A percentile compares a stretch with the other conserved stretches of the same genome.
phyloP scores from a whole-genome alignment of 768 basidiomycete species.

The Podaxis sp. region DNA sequence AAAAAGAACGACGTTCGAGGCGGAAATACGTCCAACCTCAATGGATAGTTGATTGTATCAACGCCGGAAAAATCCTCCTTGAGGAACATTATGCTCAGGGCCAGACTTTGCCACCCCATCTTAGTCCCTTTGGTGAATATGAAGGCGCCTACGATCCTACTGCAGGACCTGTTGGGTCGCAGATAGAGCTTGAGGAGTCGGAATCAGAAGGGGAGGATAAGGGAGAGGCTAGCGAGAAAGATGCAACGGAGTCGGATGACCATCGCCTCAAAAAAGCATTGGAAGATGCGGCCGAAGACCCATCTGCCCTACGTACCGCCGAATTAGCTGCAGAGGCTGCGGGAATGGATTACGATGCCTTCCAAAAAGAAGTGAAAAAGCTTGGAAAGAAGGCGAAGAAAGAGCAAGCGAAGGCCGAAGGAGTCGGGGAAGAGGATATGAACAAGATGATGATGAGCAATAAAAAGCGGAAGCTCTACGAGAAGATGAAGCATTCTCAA shows the following conservation, averaged over 20 bases:
- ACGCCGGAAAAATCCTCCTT: slow-evolving; percentile 78
- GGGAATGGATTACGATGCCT: slow-evolving; percentile 76
- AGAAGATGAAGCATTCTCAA: slow-evolving; percentile 88
- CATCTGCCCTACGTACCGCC: slow-evolving; percentile 74
- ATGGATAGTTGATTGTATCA: slow-evolving; percentile 97
- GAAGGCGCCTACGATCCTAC: slow-evolving; percentile 77
- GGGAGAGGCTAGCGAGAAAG: slow-evolving; percentile 19
- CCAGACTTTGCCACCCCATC: slow-evolving; percentile 84
- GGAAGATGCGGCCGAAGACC: slow-evolving; percentile 38
- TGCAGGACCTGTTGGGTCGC: slow-evolving; percentile 35
- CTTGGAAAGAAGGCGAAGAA: slow-evolving; percentile 42
- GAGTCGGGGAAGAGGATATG: slow-evolving; percentile 75
- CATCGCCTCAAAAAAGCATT: slow-evolving; percentile 5
- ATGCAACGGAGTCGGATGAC: slow-evolving; percentile 16
- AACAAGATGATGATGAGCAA: slow-evolving; percentile 99
- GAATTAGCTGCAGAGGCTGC: slow-evolving; percentile 92
- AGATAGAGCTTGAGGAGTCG: slow-evolving; percentile 32
- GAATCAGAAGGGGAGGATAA: slow-evolving; percentile 30
- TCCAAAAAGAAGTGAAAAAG: slow-evolving; percentile 74
- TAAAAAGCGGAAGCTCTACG: slow-evolving; percentile 90
- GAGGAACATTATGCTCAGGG: slow-evolving; percentile 89
- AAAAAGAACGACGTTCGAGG: slow-evolving; percentile 60
- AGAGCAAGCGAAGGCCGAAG: slow-evolving; percentile 27
- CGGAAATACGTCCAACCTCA: slow-evolving; percentile 95
- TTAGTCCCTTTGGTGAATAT: slow-evolving; percentile 91